Base-by-base conservation (phyloP, 2,329 filamentous ascomycete species). In the Pseudogymnoascus sp. region DNA sequence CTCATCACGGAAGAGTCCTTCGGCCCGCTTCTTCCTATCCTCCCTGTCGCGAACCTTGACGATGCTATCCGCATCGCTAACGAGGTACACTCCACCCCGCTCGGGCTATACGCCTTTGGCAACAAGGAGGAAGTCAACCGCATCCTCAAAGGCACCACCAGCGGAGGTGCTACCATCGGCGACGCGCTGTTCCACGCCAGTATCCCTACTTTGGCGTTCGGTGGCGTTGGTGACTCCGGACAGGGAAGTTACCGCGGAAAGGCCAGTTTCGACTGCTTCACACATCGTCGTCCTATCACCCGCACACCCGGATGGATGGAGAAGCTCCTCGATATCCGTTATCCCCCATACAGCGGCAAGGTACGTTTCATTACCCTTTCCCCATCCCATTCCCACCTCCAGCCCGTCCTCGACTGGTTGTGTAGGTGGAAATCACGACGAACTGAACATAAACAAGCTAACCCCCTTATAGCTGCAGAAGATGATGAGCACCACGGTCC, bases 1-100 rank as follows among this genome's bases (percentile, higher is more conserved):
- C 84, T 97, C 74, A 82, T 97, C 70, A 77, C 78, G 24, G 84
- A 96, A 65, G 94, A 99, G 77, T 90, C 87, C 44, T 99, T 99
- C 72, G 94, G 93, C 5, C 94, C 94, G n/a, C 81, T 96, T 63
- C 91, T 96, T 67, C 87, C 90, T 65, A 85, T 97, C 65, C 77
- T 96, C 60, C 82, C 91, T 0, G 87, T 91, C 61, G 83, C 90
- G 66, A 81, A 84, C 68, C 79, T 97, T n/a, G 89, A 96, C 66
- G 84, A 95, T 69, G 93, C 92, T 58, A 92, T 97, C 72, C 81
- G 80, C 39, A 84, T 92, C 66, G 90, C 90, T 64, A 93, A 95
- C 73, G 77, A 83, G 61, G 83, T 97, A 58, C 87, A 96, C 74
- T 82, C 86, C 59, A 97, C 92, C 0, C 92, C 94, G 0, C 79